Percentiles rank a stretch among this genome's conserved stretches.
Conservation (phyloP, 2,329 filamentous ascomycete species). For the Aspergillus japonicus region DNA sequence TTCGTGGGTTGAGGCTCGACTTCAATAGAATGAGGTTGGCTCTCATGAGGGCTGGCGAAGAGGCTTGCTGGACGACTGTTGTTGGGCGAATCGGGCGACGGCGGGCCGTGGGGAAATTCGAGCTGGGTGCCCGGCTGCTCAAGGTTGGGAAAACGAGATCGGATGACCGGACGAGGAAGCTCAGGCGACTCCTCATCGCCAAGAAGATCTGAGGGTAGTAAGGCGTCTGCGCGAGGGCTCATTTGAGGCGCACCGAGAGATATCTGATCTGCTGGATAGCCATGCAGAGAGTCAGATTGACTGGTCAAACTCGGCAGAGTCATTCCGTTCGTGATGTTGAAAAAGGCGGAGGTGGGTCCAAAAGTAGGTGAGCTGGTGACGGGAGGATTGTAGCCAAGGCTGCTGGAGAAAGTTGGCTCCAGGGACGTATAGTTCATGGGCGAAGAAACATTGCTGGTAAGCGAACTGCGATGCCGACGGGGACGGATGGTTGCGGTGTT, state of each 20-base stretch:
- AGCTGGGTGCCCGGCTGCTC: constrained; percentile 30
- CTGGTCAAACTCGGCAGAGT: constrained; percentile 49
- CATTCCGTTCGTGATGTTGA: constrained; percentile 65
- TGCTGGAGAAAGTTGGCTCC: constrained; percentile 40
- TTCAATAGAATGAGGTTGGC: constrained; percentile 34
- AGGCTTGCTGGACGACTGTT: constrained; percentile 44
- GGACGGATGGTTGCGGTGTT: constrained; percentile 43
- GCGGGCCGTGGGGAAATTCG: constrained; percentile 40
- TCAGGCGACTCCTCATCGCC: constrained; percentile 53
- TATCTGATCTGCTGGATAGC: constrained; percentile 50
- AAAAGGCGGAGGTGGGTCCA: constrained; percentile 52
- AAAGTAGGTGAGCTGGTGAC: constrained; percentile 55
- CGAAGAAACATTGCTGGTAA: constrained; percentile 49
- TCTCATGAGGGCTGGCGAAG: constrained; percentile 49
- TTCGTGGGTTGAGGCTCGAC: constrained; percentile 34
- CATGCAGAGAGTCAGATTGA: constrained; percentile 40
- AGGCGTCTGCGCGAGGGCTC: constrained; percentile 61
- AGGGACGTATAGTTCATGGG: constrained; percentile 42
- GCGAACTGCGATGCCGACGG: constrained; percentile 47
- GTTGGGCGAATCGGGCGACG: constrained; percentile 45
- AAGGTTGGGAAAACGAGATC: constrained; percentile 31
- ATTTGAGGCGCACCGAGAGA: constrained; percentile 60
- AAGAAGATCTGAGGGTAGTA: constrained; percentile 62
- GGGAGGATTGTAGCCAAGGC: constrained; percentile 50
- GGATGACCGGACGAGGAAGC: constrained; percentile 30